Conservation (phyloP, 257 asterid genomes). For the Osmanthus fragrans region DNA sequence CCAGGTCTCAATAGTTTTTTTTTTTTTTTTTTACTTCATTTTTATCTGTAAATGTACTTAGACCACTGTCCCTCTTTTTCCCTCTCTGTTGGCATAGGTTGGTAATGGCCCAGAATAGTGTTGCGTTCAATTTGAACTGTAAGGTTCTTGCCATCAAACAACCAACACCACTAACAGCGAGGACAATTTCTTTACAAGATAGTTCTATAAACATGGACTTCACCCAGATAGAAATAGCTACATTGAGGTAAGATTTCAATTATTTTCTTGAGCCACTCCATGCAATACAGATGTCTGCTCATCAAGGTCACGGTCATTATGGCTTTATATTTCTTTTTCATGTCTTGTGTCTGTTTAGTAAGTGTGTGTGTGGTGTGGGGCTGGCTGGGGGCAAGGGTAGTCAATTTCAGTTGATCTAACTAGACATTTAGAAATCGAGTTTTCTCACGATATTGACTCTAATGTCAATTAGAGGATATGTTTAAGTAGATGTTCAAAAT, state of each 20-base stretch:
- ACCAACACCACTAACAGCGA: constrained; percentile 46
- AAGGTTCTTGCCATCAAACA: constrained; percentile 78
- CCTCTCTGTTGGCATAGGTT: constrained; percentile 42
- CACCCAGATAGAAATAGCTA: constrained; percentile 75
- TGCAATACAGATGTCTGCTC: background rate
- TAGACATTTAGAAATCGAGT: background rate
- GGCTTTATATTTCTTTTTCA: background rate
- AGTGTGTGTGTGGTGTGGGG: background rate
- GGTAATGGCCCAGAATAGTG: constrained; percentile 48
- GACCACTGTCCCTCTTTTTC: background rate
- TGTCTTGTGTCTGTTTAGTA: background rate
- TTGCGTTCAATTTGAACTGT: constrained; percentile 54
- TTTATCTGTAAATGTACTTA: background rate
- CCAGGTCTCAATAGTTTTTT: background rate
- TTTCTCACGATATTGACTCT: background rate
- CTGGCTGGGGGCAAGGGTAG: background rate
- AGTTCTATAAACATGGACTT: constrained; percentile 69
- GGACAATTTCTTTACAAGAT: constrained; percentile 45
- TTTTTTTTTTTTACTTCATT: background rate
- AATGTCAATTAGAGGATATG: too few species aligned
- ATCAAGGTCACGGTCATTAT: background rate
- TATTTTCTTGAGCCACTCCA: constrained; percentile 6
- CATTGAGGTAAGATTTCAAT: constrained; percentile 51
- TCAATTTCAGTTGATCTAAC: background rate
- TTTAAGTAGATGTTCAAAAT: too few species aligned